Conservation (phyloP, 768 basidiomycete species). For the Coprinopsis cinerea region DNA sequence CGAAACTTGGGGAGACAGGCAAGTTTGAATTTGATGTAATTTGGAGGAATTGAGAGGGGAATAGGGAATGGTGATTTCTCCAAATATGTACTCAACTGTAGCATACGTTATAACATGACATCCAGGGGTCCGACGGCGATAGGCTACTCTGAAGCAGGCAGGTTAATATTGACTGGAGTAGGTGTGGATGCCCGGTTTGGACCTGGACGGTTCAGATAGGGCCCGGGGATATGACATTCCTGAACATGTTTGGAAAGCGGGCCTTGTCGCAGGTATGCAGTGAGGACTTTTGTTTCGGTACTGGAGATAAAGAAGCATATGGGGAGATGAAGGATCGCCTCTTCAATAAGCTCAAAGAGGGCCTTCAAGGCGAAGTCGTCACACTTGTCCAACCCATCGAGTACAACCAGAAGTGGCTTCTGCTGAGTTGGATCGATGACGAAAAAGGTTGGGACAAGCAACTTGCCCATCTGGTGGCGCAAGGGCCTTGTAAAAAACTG, state of each 20-base stretch:
- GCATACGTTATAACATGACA: no score
- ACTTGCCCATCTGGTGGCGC: neutral
- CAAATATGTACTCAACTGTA: no score
- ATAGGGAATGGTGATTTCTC: no score
- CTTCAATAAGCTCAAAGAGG: neutral
- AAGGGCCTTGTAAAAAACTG: neutral
- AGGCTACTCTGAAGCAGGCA: no score
- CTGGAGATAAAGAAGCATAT: neutral
- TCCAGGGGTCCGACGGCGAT: no score
- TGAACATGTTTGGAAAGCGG: neutral
- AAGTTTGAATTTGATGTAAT: no score
- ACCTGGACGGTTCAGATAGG: no score
- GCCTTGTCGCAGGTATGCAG: neutral
- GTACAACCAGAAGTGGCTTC: neutral
- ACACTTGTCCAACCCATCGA: neutral
- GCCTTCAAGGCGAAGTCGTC: neutral
- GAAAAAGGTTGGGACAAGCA: neutral
- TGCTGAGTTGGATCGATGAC: neutral
- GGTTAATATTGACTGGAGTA: no score
- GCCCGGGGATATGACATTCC: no score
- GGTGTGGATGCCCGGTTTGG: no score
- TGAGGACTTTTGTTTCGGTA: neutral
- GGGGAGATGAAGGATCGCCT: neutral
- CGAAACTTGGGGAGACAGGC: no score
- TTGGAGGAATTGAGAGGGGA: no score